A percentile compares a stretch with the other conserved stretches of the same genome.
phyloP scores from a whole-genome alignment of 2,329 filamentous ascomycete genomes.

The Paracoccidioides brasiliensis region DNA sequence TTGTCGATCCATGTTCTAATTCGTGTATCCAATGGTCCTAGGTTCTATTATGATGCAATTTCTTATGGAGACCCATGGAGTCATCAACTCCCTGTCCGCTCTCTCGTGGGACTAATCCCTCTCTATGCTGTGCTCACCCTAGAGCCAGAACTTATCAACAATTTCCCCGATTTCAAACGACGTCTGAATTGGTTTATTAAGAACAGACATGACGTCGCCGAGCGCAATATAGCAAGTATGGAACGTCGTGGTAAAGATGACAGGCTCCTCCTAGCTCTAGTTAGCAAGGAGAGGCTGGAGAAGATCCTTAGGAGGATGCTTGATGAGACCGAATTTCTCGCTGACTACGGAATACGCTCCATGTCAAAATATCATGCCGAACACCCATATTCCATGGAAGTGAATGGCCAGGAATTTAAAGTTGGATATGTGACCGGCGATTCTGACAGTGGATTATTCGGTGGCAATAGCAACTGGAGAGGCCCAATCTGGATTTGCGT shows the following conservation, averaged over 20 bases:
- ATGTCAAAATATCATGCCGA: conserved; percentile 85
- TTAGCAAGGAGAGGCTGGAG: conserved; percentile 82
- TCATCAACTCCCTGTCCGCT: conserved; percentile 82
- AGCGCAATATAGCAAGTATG: conserved; percentile 91
- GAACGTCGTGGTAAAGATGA: conserved; percentile 80
- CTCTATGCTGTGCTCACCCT: conserved; percentile 84
- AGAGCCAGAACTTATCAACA: conserved; percentile 86
- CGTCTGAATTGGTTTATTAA: conserved; percentile 88
- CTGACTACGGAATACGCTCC: conserved; percentile 79
- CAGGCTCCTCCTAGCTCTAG: conserved; percentile 73
- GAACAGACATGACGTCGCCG: conserved; percentile 71
- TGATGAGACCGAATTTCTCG: conserved; percentile 85
- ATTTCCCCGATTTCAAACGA: conserved; percentile 84
- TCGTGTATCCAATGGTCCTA: conserved; percentile 8
- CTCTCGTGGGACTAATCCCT: conserved; percentile 84
- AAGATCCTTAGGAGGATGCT: conserved; percentile 86
- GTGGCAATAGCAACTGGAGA: conserved; percentile 96
- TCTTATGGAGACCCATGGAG: conserved; percentile 90
- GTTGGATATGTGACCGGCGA: conserved; percentile 91
- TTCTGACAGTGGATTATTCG: conserved; percentile 87
- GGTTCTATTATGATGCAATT: conserved; percentile 97
- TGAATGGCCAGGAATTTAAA: conserved; percentile 78
- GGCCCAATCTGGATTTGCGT: conserved; percentile 92
- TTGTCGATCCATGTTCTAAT: background rate
- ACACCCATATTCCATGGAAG: conserved; percentile 85